Base-by-base conservation (phyloP, 1,139 yeast species). In the Protomyces macrosporus region DNA sequence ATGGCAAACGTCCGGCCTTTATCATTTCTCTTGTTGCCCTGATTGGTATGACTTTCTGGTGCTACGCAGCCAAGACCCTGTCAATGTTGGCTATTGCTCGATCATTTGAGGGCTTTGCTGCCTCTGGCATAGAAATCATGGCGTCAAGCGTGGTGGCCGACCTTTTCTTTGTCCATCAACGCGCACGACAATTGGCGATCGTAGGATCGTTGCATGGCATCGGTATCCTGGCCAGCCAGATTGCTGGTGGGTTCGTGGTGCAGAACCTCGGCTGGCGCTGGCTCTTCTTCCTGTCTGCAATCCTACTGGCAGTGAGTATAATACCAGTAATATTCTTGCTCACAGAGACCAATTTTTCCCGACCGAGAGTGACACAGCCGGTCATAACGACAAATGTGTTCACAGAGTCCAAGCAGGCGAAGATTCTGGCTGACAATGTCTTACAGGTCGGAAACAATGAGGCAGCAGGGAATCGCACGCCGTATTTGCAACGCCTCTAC, bases 1-100 rank as follows among this genome's bases (percentile, higher is more conserved):
- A 53, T 32, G 57, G 57, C 23, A 53, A 40, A 30, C 45, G 57
- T 10, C 57, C 57, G 6, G 39, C 42, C 6, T 30, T 53, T 33
- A 6, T 37, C 34, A 6, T 39, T 16, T 53, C 57, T n/a, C 14
- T 53, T 30, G 34, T 53, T n/a, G 9, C 32, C 7, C 23, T 39
- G n/a, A 30, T 23, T 23, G 35, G 35, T 4, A 9, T 53, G 48
- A 36, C 57, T 9, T 4, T 53, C 10, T 53, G 57, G 57, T 36
- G 39, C 23, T 23, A 5, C 16, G 14, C 14, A 12, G 57, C 30
- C 35, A 37, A 23, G n/a, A 30, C 32, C 3, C 16, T 53, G 5
- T n/a, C 39, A 4, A 12, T 12, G n/a, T n/a, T 53, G 9, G 36
- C 45, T 10, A 34, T n/a, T 16, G n/a, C 50, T 12, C 34, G 57